Conservation (phyloP, 179 eudicot species). For the Spinacia oleracea region DNA sequence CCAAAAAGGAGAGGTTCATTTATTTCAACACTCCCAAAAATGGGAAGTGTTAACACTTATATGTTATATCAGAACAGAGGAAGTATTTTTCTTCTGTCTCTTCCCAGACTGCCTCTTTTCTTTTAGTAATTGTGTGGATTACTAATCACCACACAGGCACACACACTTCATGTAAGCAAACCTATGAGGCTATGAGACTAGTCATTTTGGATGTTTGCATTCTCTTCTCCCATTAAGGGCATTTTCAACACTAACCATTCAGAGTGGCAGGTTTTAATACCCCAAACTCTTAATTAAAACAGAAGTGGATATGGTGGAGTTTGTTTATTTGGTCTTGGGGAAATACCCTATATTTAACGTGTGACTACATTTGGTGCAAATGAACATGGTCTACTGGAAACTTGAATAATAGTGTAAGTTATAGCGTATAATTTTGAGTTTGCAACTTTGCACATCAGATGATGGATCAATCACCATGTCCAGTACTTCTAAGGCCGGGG, state of each 20-base stretch:
- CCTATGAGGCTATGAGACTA: no score
- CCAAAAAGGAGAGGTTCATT: no score
- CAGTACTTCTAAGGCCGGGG: background rate
- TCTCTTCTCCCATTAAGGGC: no score
- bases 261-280: background rate
- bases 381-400: background rate
- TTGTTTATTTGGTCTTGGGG: background rate
- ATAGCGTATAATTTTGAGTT: background rate
- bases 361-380: background rate
- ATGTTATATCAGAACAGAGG: background rate
- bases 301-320: background rate
- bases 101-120: background rate
- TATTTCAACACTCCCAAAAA: no score
- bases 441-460: background rate
- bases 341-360: background rate
- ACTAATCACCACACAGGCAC: background rate
- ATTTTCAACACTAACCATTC: background rate
- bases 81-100: background rate
- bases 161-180: background rate
- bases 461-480: background rate
- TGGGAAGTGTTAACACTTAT: no score
- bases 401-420: background rate
- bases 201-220: no score
- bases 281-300: background rate
- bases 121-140: background rate